A percentile compares a stretch with the other conserved stretches of the same genome.
Conservation (phyloP, 1,284 basidiomycete genomes). For the Marasmius tenuissimus region DNA sequence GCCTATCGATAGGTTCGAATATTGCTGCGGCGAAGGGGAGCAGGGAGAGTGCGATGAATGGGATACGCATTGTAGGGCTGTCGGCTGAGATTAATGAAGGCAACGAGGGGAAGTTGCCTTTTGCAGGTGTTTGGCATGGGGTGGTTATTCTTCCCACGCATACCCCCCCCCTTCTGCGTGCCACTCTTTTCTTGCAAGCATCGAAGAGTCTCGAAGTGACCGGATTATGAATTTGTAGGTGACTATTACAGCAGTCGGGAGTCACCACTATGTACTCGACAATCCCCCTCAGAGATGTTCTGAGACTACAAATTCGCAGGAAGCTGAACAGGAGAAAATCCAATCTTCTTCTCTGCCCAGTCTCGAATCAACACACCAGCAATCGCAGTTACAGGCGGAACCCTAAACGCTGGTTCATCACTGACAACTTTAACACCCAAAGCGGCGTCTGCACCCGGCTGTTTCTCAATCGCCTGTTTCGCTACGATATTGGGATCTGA, state of each 20-base stretch:
- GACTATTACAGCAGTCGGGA: too few species aligned
- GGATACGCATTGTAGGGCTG: not conserved
- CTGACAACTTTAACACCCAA: constrained; percentile 21
- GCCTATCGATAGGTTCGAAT: not conserved
- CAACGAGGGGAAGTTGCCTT: too few species aligned
- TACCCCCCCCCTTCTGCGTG: too few species aligned
- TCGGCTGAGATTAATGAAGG: too few species aligned
- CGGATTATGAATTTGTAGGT: not conserved
- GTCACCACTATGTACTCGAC: too few species aligned
- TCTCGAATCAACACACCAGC: constrained; percentile 67
- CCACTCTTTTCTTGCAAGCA: too few species aligned
- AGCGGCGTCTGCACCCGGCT: constrained; percentile 8
- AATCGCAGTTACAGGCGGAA: constrained; percentile 69
- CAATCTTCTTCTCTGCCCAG: constrained; percentile 55
- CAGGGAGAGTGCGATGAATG: not conserved
- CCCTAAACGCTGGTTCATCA: constrained; percentile 53
- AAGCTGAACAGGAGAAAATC: constrained; percentile 21
- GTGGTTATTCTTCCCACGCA: too few species aligned
- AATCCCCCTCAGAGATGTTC: too few species aligned
- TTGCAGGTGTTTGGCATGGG: too few species aligned
- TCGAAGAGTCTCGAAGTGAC: not conserved
- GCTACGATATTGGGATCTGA: constrained; percentile 9
- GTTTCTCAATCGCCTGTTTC: not conserved
- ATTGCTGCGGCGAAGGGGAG: not conserved
- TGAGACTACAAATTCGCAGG: not conserved